Evolutionary conservation across 306 rosid species (phyloP).

Genomic region (Vigna radiata): DNA sequence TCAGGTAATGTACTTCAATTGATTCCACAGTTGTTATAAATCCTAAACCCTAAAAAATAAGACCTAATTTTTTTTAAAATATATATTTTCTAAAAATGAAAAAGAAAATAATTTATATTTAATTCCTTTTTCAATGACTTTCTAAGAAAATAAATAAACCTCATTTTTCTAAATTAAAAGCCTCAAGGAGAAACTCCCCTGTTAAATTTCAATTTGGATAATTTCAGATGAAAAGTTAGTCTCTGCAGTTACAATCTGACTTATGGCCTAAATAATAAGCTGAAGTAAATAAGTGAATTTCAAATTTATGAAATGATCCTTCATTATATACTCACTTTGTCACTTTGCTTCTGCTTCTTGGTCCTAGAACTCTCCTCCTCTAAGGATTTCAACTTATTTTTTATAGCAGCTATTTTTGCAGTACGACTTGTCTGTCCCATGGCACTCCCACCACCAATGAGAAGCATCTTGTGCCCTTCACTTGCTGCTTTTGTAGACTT

Average conservation of each 20-base stretch:
- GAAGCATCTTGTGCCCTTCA: slow-evolving; percentile 60
- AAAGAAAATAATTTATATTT: neutral
- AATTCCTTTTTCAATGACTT: neutral
- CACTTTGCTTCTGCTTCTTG: slow-evolving; percentile 80
- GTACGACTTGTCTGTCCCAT: slow-evolving; percentile 69
- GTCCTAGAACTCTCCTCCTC: slow-evolving; percentile 73
- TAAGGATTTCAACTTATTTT: slow-evolving; percentile 81
- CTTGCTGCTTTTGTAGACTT: slow-evolving; percentile 50
- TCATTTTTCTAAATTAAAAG: neutral
- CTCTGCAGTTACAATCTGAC: slow-evolving; percentile 10
- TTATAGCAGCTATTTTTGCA: slow-evolving; percentile 92
- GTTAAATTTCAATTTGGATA: neutral
- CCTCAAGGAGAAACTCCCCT: neutral
- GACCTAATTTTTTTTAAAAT: neutral
- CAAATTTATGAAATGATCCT: neutral
- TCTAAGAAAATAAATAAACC: neutral
- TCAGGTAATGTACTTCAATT: too few species aligned
- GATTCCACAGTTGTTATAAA: too few species aligned
- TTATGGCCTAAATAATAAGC: neutral
- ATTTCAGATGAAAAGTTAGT: neutral
- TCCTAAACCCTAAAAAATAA: neutral
- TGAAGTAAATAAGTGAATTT: slow-evolving; percentile 1
- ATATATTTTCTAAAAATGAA: neutral
- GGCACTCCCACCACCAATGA: slow-evolving; percentile 39
- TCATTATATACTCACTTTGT: slow-evolving; percentile 30